Evolutionary conservation across 2,329 filamentous ascomycete species (phyloP).

Genomic region (Magnaporthiopsis incrustans): DNA sequence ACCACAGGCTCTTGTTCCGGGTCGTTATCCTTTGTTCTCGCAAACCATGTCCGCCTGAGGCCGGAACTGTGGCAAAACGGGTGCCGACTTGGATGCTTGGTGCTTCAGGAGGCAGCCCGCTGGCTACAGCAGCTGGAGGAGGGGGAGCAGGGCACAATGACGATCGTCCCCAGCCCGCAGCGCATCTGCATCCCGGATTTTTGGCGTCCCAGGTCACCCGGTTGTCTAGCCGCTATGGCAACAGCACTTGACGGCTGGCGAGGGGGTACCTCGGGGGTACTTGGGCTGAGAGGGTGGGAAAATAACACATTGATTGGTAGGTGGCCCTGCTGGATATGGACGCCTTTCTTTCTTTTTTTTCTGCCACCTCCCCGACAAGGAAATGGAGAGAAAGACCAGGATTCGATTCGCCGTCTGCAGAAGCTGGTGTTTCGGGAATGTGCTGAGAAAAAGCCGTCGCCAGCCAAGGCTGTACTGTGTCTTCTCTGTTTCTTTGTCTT

Average conservation of each 20-base stretch:
- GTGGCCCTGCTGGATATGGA: background rate
- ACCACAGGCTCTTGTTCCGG: slow-evolving; percentile 16
- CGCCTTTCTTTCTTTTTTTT: background rate
- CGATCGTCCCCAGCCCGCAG: background rate
- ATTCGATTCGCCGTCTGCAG: background rate
- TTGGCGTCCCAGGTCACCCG: background rate
- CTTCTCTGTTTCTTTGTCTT: slow-evolving; percentile 6
- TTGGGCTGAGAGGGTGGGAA: background rate
- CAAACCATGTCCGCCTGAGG: background rate
- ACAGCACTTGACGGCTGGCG: background rate
- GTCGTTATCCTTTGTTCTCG: slow-evolving; percentile 23
- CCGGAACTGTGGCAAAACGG: too few relatives aligned
- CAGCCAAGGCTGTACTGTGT: background rate
- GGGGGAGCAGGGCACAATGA: background rate
- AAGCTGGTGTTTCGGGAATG: background rate
- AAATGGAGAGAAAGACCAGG: background rate
- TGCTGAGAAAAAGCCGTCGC: background rate
- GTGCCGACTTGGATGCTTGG: background rate
- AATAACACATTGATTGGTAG: background rate
- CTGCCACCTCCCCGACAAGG: too few relatives aligned
- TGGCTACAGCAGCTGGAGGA: background rate
- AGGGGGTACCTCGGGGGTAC: background rate
- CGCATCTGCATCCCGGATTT: background rate
- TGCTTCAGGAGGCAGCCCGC: background rate
- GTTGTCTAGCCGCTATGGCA: background rate